Conservation (phyloP, 192 early-diverging fungal species). For the Coemansia sp. region DNA sequence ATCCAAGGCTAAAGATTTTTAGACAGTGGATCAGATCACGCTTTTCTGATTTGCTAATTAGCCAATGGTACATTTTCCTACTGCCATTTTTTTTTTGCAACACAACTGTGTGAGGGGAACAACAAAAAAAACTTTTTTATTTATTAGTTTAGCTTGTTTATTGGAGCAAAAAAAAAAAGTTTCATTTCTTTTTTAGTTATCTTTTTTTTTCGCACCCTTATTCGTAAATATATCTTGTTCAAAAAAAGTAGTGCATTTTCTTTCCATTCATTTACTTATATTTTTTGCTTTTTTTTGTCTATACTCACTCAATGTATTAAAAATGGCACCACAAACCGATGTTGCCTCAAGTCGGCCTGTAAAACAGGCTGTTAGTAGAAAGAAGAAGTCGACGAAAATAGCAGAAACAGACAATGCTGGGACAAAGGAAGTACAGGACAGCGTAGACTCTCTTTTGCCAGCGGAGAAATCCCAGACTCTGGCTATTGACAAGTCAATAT, state of each 20-base stretch:
- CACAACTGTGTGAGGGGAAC: too few relatives aligned
- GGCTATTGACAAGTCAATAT: slow-evolving; percentile 39
- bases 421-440: background rate
- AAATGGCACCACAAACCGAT: background rate
- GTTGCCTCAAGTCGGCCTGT: background rate
- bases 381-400: background rate
- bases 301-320: background rate
- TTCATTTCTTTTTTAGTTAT: too few relatives aligned
- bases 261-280: background rate
- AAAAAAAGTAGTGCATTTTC: slow-evolving; percentile 6
- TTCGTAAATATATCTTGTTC: background rate
- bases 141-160: too few relatives aligned
- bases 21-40: too few relatives aligned
- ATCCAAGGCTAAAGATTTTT: too few relatives aligned
- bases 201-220: background rate
- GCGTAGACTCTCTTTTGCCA: background rate
- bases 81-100: too few relatives aligned
- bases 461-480: background rate
- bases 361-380: slow-evolving; percentile 13
- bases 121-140: too few relatives aligned
- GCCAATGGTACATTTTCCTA: too few relatives aligned
- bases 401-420: background rate
- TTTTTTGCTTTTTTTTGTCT: background rate
- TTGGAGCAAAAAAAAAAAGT: too few relatives aligned
- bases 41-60: too few relatives aligned